phyloP scores from a whole-genome alignment of 2,329 filamentous ascomycete species.

The Talaromyces sp. region DNA sequence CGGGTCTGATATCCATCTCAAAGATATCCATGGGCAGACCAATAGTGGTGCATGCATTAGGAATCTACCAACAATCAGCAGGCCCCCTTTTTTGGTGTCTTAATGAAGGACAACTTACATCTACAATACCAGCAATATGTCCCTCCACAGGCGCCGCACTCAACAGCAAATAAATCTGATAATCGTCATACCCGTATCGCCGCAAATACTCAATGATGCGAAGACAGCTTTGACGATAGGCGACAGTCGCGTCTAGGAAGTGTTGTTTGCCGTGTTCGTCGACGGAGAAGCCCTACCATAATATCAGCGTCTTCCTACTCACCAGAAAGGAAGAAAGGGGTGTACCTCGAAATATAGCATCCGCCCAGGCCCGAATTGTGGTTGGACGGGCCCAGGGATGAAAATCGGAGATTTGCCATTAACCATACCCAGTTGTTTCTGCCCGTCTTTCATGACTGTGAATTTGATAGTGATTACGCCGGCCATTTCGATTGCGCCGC shows the following conservation, averaged over 20 bases:
- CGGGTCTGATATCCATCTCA: constrained; percentile 82
- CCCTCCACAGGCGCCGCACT: constrained; percentile 85
- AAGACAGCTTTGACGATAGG: constrained; percentile 77
- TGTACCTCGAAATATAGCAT: constrained; percentile 71
- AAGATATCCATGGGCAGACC: constrained; percentile 92
- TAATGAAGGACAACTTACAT: constrained; percentile 35
- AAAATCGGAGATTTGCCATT: constrained; percentile 72
- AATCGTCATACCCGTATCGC: constrained; percentile 65
- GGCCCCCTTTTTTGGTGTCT: not conserved
- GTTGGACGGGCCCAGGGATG: constrained; percentile 80
- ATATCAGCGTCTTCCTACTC: not conserved
- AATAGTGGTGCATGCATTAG: constrained; percentile 85
- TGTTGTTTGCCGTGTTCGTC: constrained; percentile 87
- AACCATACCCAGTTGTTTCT: constrained; percentile 64
- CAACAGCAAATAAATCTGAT: constrained; percentile 82
- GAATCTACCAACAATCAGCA: constrained; percentile 49
- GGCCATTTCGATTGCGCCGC: constrained; percentile 90
- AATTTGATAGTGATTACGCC: constrained; percentile 89
- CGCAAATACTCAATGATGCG: constrained; percentile 76
- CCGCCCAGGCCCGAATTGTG: constrained; percentile 77
- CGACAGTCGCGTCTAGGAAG: constrained; percentile 80
- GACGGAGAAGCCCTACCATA: constrained; percentile 69
- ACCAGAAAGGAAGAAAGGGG: not conserved
- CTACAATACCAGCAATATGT: constrained; percentile 83
- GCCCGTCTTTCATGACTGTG: constrained; percentile 77